Conservation (phyloP, 805 yeast species). For the Cyberlindnera mrakii region DNA sequence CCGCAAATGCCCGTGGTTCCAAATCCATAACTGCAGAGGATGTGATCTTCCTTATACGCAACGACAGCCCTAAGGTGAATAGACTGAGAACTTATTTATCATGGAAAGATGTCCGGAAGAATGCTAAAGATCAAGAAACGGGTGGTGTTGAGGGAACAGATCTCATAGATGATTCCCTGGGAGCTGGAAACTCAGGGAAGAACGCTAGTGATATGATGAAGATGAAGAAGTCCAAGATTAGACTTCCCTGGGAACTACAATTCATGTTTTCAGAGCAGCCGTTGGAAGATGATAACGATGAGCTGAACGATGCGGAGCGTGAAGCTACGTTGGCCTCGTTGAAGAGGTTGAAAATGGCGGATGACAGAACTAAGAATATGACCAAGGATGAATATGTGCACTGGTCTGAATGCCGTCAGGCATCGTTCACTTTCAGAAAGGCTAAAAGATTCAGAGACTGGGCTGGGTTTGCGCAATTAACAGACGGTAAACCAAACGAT, state of each 20-base stretch:
- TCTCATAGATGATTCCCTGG: slow-evolving; percentile 34
- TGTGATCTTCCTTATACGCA: slow-evolving; percentile 84
- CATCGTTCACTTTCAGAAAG: slow-evolving; percentile 91
- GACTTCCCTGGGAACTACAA: slow-evolving; percentile 92
- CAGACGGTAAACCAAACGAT: slow-evolving; percentile 90
- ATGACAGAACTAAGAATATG: slow-evolving; percentile 89
- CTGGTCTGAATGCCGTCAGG: slow-evolving; percentile 98
- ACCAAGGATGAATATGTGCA: slow-evolving; percentile 96
- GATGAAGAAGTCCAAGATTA: slow-evolving; percentile 68
- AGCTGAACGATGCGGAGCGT: slow-evolving; percentile 80
- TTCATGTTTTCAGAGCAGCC: slow-evolving; percentile 93
- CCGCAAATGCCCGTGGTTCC: slow-evolving; percentile 76
- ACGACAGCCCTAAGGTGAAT: slow-evolving; percentile 90
- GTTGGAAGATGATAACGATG: slow-evolving; percentile 59
- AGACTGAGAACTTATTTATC: slow-evolving; percentile 84
- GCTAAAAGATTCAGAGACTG: slow-evolving; percentile 93
- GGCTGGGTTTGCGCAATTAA: slow-evolving; percentile 80
- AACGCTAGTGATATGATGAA: slow-evolving; percentile 40
- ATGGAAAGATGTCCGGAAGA: slow-evolving; percentile 95
- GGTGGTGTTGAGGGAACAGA: slow-evolving; percentile 54
- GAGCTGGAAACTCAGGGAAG: slow-evolving; percentile 31
- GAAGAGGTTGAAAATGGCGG: slow-evolving; percentile 85
- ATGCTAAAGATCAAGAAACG: slow-evolving; percentile 60
- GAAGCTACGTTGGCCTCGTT: slow-evolving; percentile 87
- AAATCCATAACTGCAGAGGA: slow-evolving; percentile 88